These are phyloP conservation scores for Aureobasidium pullulans DNA, from an alignment of 2,329 filamentous ascomycete species.

Conservation along the genomic window DNA sequence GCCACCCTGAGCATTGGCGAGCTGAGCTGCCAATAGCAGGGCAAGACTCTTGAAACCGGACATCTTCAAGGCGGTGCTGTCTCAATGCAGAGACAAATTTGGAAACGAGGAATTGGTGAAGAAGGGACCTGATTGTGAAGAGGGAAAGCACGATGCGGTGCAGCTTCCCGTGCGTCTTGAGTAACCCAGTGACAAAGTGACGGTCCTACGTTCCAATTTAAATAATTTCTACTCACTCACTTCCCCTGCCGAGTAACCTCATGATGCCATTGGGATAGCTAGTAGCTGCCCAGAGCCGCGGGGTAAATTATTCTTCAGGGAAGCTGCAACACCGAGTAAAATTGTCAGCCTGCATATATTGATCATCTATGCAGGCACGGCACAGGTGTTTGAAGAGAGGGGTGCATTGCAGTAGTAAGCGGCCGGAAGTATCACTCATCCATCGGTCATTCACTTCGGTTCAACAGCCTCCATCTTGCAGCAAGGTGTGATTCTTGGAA, in stretches of 20 bases:
- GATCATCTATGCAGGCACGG: constrained; percentile 14
- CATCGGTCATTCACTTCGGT: neutral
- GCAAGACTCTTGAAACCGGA: constrained; percentile 5
- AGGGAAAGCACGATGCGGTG: neutral
- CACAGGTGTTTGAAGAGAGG: neutral
- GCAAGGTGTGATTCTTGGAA: constrained; percentile 5
- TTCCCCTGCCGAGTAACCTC: neutral
- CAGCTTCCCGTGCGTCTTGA: neutral
- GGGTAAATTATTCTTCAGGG: neutral
- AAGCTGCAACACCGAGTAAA: neutral
- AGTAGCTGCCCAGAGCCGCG: neutral
- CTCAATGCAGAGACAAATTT: neutral
- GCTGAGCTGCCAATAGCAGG: constrained; percentile 24
- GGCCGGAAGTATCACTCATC: neutral
- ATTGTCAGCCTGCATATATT: constrained; percentile 8
- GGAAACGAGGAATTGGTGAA: neutral
- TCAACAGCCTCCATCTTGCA: neutral
- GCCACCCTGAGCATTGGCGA: constrained; percentile 22
- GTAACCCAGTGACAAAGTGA: neutral
- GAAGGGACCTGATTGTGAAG: neutral
- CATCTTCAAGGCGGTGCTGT: neutral
- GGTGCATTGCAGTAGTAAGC: constrained; percentile 6
- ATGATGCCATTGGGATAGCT: constrained; percentile 11
- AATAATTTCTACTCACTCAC: neutral
- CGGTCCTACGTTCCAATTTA: constrained; percentile 4